phyloP scores from a whole-genome alignment of 495 filamentous ascomycete species.

The Amorphotheca resinae region DNA sequence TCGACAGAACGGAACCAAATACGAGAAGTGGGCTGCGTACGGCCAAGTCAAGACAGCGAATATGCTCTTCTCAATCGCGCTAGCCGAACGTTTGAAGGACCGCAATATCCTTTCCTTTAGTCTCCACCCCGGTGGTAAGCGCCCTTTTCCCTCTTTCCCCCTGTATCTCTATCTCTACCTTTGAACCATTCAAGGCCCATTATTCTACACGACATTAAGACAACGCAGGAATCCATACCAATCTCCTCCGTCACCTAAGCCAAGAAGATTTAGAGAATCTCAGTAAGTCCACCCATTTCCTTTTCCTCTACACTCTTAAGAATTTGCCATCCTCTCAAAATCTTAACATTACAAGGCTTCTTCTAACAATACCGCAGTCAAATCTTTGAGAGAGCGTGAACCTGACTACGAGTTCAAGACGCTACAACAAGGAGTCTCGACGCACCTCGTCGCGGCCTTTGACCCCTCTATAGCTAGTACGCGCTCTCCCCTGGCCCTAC shows the following conservation, averaged over 20 bases:
- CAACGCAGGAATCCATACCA: no score
- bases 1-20: constrained; percentile 1
- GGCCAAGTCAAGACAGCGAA: constrained; percentile 46
- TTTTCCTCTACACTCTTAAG: no score
- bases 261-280: no score
- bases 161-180: background rate
- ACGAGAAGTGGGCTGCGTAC: constrained; percentile 30
- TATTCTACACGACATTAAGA: no score
- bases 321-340: no score
- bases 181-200: no score
- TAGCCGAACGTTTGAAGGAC: constrained; percentile 22
- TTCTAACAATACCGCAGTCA: no score
- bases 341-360: no score
- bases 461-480: constrained; percentile 12
- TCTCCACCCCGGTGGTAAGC: constrained; percentile 23
- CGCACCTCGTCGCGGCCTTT: constrained; percentile 14
- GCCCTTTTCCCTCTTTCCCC: background rate
- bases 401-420: no score
- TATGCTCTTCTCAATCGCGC: constrained; percentile 41
- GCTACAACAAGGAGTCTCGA: constrained; percentile 11
- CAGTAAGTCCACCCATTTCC: no score
- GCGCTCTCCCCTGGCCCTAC: background rate
- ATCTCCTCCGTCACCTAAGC: no score
- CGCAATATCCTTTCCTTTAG: constrained; percentile 20
- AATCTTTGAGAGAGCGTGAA: no score